Evolutionary conservation across 768 basidiomycete genomes (phyloP), one percentile per base, ranked within the genome.

Genomic region (Trametopsis cervina): DNA sequence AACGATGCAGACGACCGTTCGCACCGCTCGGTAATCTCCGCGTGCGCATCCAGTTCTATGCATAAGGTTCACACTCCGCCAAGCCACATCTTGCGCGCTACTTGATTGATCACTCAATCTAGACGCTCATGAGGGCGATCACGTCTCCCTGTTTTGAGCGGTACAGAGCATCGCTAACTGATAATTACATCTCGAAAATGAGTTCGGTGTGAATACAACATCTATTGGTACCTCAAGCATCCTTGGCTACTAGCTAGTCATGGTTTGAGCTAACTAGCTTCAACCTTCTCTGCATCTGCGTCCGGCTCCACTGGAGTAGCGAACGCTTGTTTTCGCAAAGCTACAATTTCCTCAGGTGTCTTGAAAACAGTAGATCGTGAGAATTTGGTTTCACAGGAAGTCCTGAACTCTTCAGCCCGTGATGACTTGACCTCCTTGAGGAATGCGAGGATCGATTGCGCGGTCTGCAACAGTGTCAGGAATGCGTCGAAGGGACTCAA

Each of bases 361-460:
- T 78, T 82, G 69, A 92, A 91, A 21, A 80, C 65, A 5, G 82
- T 85, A 17, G 88, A 81, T 20, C 81, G 62, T 38, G 64, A 64
- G 64, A 85, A 89, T 52, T 63, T 74, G 13, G 49, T 54, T 42
- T 76, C 71, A 47, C 80, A 84, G 4, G 68, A 69, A 35, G 63
- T 55, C 24, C 79, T 69, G 70, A 85, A 88, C 58, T 86, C 85
- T 15, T 80, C 79, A 1, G 63, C 62, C 3, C 82, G 73, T 2
- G 68, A 51, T 0, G 85, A 83, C 49, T 70, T 64, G 39, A 81
- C 60, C 2, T 71, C 63, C 15, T 53, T 54, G 40, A 91, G 60
- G 63, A 81, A 79, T 11, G 63, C 59, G 22, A 80, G 48, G 7
- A 74, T 72, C 1, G 66, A 66, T 10, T 73, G 57, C 0, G 78